Base-by-base conservation (phyloP, 2,329 filamentous ascomycete species). In the Monilinia laxa region DNA sequence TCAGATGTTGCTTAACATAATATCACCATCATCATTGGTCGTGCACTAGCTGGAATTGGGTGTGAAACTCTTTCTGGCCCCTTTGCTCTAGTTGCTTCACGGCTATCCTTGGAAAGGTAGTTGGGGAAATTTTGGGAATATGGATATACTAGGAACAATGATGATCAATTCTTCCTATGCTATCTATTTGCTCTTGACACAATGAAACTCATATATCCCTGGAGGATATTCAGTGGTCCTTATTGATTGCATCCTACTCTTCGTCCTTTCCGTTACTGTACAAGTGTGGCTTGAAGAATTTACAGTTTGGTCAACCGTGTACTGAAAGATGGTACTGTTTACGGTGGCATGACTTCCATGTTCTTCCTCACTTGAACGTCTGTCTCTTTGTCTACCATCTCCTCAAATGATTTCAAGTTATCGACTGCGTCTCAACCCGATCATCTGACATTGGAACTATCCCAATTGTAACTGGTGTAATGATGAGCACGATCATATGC, bases 381-480 rank as follows among this genome's bases (percentile, higher is more conserved):
- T 31, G 20, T 18, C 86, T 58, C 79, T 78, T 73, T 80, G 80
- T 68, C 72, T 82, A 31, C n/a, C 53, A 38, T 45, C 38, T 65
- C 31, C 80, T 81, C 5, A 75, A 82, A 66, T 83, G 80, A 76
- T 81, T 84, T 72, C 79, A 83, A 74, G 76, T 77, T 55, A 76
- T 82, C 70, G 76, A 76, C 63, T 75, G 74, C 38, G 72, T 74
- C 64, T 72, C 68, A 52, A 74, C 78, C 0, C 73, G 73, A 5
- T 59, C 69, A 59, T 77, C 75, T 0, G 79, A 78, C 10, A 72
- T 80, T 11, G 70, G 72, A 58, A 76, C 76, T 49, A 71, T 81
- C 38, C 77, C 80, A 2, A 69, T 76, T 2, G 77, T 79, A 14
- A 23, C 54, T 35, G n/a, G n/a, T 23, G 40, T 40, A 11, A 40